Evolutionary conservation across 1,284 basidiomycete species (phyloP), one percentile per base, ranked within the genome.

Genomic region (Fomitiporia mediterranea): DNA sequence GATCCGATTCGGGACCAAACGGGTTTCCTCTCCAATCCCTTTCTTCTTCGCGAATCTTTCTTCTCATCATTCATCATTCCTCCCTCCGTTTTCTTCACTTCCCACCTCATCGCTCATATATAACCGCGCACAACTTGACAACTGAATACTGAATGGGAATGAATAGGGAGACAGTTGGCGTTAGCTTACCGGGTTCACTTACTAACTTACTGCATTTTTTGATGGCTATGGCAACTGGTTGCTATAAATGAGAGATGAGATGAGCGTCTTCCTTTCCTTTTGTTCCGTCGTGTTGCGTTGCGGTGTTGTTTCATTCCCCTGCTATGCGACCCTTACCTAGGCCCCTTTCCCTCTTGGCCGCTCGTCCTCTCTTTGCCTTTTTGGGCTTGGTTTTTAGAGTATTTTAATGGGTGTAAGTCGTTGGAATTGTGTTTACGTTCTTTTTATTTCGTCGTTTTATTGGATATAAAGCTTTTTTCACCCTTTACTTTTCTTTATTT

Each of bases 161-260:
- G 35, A 38, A 19, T 13, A 30, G 30, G 32, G 30, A 32, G 28
- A 49, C 28, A 28, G 23, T n/a, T n/a, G n/a, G n/a, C n/a, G n/a
- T n/a, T 40, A 30, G 28, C 27, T 30, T 42, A 38, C 50, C 27
- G 13, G 19, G 39, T 15, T 15, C 49, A n/a, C 23, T 11, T 17
- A 30, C 23, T 49, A 25, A 30, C 38, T 48, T 32, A 15, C 19
- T 51, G 19, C 9, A 27, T 43, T 13, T 13, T 52, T 19, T 44
- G 30, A 55, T 50, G 53, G 53, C 48, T 60, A 53, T 55, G 53
- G 51, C 58, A 60, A 60, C 58, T 47, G 58, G 58, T 60, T 60
- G 58, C 55, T 60, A 55, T 46, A 42, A 43, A 25, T n/a, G n/a
- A n/a, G n/a, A n/a, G n/a, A 43, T 44, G 37, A n/a, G 17, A 47